Evolutionary conservation across 1,139 yeast genomes (phyloP).

Genomic region (Hanseniaspora uvarum): DNA sequence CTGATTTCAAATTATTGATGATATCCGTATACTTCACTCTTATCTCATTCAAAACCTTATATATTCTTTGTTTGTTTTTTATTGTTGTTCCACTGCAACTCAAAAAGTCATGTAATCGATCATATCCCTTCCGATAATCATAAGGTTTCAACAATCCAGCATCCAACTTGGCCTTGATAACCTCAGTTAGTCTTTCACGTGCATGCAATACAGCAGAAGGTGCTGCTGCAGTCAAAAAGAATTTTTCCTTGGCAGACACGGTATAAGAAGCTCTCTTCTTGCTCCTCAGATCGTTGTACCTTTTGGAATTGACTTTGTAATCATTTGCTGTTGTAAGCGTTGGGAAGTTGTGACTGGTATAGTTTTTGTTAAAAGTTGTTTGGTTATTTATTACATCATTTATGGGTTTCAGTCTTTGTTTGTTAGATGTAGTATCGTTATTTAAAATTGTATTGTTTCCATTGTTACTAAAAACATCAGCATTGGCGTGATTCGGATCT

Average conservation of each 20-base stretch:
- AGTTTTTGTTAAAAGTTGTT: slow-evolving; percentile 6
- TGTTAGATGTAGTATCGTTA: not conserved
- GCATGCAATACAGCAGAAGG: slow-evolving; percentile 93
- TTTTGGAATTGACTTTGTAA: not conserved
- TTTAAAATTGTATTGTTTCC: not conserved
- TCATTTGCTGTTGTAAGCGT: not conserved
- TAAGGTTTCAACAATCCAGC: slow-evolving; percentile 91
- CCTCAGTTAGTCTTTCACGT: slow-evolving; percentile 85
- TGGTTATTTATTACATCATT: not conserved
- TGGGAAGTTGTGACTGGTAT: slow-evolving; percentile 14
- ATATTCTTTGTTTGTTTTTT: slow-evolving; percentile 48
- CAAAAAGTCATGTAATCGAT: slow-evolving; percentile 81
- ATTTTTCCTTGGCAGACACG: slow-evolving; percentile 73
- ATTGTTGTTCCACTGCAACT: slow-evolving; percentile 46
- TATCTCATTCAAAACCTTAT: slow-evolving; percentile 75
- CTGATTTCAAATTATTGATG: slow-evolving; percentile 81
- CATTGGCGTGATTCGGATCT: slow-evolving; percentile 1
- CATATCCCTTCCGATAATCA: slow-evolving; percentile 89
- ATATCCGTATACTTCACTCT: slow-evolving; percentile 92
- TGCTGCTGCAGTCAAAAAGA: slow-evolving; percentile 92
- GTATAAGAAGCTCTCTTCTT: slow-evolving; percentile 16
- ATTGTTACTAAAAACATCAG: not conserved
- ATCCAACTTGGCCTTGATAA: slow-evolving; percentile 87
- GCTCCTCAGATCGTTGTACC: not conserved
- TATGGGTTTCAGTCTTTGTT: not conserved